These are phyloP conservation scores for Cyclotella cryptica DNA, from an alignment of 108 stramenopile species.

Conservation along the genomic window DNA sequence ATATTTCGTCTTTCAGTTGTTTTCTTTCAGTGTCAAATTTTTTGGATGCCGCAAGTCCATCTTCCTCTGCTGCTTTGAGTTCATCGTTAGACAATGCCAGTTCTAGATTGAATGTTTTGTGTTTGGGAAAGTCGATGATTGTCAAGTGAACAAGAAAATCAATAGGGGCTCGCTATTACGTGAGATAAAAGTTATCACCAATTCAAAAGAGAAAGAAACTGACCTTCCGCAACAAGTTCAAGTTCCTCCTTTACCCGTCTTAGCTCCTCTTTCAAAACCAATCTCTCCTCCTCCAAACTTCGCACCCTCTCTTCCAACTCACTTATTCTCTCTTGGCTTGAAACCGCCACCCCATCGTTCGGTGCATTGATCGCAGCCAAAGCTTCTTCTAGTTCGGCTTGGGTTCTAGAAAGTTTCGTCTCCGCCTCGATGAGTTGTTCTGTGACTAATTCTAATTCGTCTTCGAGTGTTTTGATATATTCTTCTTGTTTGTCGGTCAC, in stretches of 20 bases:
- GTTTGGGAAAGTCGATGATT: neutral
- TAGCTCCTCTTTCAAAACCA: conserved; percentile 59
- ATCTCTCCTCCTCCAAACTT: conserved; percentile 59
- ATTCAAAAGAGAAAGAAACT: neutral
- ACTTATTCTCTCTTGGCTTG: conserved; percentile 51
- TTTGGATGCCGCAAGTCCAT: conserved; percentile 49
- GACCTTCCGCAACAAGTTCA: conserved; percentile 32
- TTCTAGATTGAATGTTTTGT: conserved; percentile 8
- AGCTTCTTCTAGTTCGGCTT: conserved; percentile 69
- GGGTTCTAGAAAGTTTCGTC: conserved; percentile 69
- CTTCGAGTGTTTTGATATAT: conserved; percentile 87
- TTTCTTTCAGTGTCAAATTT: conserved; percentile 59
- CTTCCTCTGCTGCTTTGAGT: conserved; percentile 75
- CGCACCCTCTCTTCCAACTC: conserved; percentile 44
- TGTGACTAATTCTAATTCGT: conserved; percentile 88
- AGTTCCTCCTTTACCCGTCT: conserved; percentile 75
- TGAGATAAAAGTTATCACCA: neutral
- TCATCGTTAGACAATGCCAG: conserved; percentile 64
- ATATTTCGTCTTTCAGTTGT: conserved; percentile 70
- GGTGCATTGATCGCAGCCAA: conserved; percentile 6
- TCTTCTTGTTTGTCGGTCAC: conserved; percentile 56
- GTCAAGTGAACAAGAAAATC: neutral
- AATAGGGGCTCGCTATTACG: neutral
- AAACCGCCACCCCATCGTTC: too few species aligned
- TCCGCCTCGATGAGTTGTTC: conserved; percentile 91